Evolutionary conservation across 176 grass and related monocot species (phyloP), one percentile per base, ranked within the genome.

Genomic region (Oryza nivara): DNA sequence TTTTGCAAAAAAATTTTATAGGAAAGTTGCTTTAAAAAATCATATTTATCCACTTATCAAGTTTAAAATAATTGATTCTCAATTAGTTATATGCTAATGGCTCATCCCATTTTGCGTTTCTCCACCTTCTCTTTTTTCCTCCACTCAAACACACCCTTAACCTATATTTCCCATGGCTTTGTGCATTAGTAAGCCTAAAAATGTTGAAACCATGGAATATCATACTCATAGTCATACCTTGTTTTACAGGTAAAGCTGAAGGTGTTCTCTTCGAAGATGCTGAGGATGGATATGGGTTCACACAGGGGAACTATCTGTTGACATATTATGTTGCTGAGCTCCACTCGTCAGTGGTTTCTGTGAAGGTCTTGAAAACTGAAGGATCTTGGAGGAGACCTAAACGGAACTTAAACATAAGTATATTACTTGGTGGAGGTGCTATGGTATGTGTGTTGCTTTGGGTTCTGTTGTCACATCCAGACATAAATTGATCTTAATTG

Each of bases 261-360:
- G 96, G 93, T 83, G 72, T 95, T 71, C 87, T 95, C 34, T 98
- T 90, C 10, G 96, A 98, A 88, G 96, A 98, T 72, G 87, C 86
- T 87, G 96, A 91, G 56, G 96, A 98, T 81, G 96, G 96, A 74
- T 95, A 95, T 41, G 69, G 76, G 11, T 98, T 92, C 85, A 95
- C 78, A 54, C 75, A 89, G 23, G 96, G 93, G 32, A 65, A 87
- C 48, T 98, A 90, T 83, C 89, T 98, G 61, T 87, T 98, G 70
- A 93, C 96, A 80, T 83, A 90, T 74, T 98, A 95, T 90, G 35
- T 75, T 64, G 96, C 96, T 22, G 91, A 95, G 80, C 79, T 83
- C n/a, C 65, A 84, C 84, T 93, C 87, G 44, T 85, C 89, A 34
- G 71, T 89, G 72, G 70, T 98, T 77, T 89, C 80, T 48, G 77